These are phyloP conservation scores for Rhodamnia argentea DNA, from an alignment of 345 rosid genomes.

Conservation along the genomic window DNA sequence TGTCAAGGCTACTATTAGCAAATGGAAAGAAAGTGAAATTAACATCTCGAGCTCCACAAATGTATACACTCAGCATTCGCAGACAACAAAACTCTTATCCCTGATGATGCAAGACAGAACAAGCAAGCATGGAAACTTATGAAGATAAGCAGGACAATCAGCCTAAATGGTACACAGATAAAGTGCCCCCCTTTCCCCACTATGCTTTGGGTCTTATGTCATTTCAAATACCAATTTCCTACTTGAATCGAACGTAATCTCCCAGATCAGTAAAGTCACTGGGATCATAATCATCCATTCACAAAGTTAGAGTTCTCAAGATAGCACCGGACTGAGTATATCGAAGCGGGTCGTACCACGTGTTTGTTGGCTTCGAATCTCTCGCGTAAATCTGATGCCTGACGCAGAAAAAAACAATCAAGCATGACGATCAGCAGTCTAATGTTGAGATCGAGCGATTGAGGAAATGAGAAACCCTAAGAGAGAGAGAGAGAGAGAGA, in stretches of 20 bases:
- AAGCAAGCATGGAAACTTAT: neutral
- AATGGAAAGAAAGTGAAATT: neutral
- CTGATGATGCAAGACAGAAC: neutral
- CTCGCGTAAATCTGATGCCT: conserved; percentile 81
- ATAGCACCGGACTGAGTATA: neutral
- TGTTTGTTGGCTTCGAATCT: conserved; percentile 73
- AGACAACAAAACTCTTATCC: neutral
- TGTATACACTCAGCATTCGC: neutral
- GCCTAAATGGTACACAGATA: neutral
- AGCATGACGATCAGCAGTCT: neutral
- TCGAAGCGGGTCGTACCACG: conserved; percentile 46
- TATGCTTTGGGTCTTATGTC: neutral
- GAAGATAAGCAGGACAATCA: neutral
- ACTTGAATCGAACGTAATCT: neutral
- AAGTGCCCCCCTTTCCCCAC: neutral
- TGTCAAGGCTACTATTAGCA: neutral
- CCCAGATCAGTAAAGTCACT: neutral
- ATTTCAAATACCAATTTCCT: neutral
- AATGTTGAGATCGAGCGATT: neutral
- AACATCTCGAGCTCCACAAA: neutral
- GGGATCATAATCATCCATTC: neutral
- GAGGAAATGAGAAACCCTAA: neutral
- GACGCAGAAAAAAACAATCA: neutral
- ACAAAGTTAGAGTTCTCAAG: neutral
- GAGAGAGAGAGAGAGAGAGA: neutral